A percentile compares a stretch with the other conserved stretches of the same genome.
phyloP scores from a whole-genome alignment of 1,284 basidiomycete species.

The Malassezia obtusa region DNA sequence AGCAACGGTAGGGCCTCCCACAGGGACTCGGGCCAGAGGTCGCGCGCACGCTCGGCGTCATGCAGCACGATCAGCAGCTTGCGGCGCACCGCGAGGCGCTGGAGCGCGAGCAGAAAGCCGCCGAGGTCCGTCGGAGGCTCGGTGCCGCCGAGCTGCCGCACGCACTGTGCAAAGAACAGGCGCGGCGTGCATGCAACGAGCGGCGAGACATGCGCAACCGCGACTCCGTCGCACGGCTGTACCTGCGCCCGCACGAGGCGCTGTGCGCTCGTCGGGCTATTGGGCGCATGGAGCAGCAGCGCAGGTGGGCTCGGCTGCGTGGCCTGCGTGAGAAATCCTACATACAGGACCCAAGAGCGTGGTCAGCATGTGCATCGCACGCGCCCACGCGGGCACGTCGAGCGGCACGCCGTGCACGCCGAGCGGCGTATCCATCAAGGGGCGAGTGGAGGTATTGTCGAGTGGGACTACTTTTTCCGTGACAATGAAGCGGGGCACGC shows the following conservation, averaged over 20 bases:
- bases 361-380: neutral
- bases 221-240: neutral
- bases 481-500: no score
- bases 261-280: neutral
- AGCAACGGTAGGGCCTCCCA: conserved; percentile 31
- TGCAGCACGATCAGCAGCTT: conserved; percentile 25
- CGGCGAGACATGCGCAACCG: conserved; percentile 7
- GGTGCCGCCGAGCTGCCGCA: conserved; percentile 6
- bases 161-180: conserved; percentile 4
- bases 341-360: neutral
- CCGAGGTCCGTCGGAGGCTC: conserved; percentile 4
- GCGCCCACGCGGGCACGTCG: neutral
- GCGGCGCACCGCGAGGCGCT: neutral
- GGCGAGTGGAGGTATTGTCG: no score
- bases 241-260: neutral
- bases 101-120: neutral
- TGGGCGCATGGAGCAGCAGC: neutral
- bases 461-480: no score
- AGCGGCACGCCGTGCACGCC: neutral
- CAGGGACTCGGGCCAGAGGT: conserved; percentile 39
- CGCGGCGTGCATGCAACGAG: conserved; percentile 8
- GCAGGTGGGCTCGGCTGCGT: neutral
- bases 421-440: neutral
- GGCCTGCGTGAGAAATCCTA: neutral
- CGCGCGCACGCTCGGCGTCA: conserved; percentile 33